A percentile compares a stretch with the other conserved stretches of the same genome.
These are phyloP conservation scores for Clavispora vitiphila DNA, from an alignment of 805 yeast species.

Conservation along the genomic window DNA sequence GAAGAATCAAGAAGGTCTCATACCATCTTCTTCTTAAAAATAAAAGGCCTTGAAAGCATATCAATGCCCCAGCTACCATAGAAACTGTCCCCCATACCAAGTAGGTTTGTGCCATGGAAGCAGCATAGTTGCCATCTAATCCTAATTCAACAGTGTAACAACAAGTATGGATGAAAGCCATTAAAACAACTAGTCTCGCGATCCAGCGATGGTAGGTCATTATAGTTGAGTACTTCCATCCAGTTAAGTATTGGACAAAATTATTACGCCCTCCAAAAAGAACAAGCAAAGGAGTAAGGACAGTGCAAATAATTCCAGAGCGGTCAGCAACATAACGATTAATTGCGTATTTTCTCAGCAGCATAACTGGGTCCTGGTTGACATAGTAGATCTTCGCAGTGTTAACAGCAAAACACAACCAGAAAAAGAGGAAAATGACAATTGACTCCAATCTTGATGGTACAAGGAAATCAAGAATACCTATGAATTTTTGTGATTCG, in stretches of 20 bases:
- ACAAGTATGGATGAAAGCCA: slow-evolving; percentile 11
- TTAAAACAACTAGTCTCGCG: slow-evolving; percentile 10
- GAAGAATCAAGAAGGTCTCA: slow-evolving; percentile 20
- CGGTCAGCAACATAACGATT: slow-evolving; percentile 14
- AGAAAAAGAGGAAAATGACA: slow-evolving; percentile 17
- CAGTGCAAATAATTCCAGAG: slow-evolving; percentile 9
- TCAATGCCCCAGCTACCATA: slow-evolving; percentile 7
- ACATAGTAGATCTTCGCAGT: slow-evolving; percentile 7
- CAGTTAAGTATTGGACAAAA: slow-evolving; percentile 13
- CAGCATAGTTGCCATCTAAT: slow-evolving; percentile 2
- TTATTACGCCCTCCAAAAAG: slow-evolving; percentile 16
- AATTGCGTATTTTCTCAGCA: slow-evolving; percentile 2
- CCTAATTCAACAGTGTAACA: slow-evolving; percentile 6
- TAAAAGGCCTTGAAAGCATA: slow-evolving; percentile 14
- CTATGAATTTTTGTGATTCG: slow-evolving; percentile 4
- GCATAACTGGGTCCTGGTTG: slow-evolving; percentile 7
- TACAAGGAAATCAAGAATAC: slow-evolving; percentile 21
- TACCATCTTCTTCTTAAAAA: slow-evolving; percentile 19
- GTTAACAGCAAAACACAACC: slow-evolving; percentile 8
- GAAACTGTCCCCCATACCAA: slow-evolving; percentile 13
- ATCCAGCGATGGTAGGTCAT: slow-evolving; percentile 15
- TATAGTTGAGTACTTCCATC: slow-evolving; percentile 14
- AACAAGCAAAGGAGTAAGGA: slow-evolving; percentile 12
- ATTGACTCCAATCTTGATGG: slow-evolving; percentile 26
- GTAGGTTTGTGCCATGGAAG: slow-evolving; percentile 4